Evolutionary conservation across 768 basidiomycete species (phyloP).

Genomic region (Hygrocybe coccinea): DNA sequence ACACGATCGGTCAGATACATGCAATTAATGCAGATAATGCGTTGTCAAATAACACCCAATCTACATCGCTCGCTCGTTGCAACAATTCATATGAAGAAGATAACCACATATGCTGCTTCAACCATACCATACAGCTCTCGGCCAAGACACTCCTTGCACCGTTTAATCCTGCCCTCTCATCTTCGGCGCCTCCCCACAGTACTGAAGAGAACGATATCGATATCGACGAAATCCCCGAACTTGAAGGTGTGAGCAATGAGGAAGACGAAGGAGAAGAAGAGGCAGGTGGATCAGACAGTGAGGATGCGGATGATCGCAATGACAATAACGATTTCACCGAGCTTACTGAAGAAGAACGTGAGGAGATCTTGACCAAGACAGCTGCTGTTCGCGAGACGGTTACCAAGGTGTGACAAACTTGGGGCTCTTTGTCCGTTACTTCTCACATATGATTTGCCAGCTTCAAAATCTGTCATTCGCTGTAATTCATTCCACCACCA

Average conservation of each 20-base stretch:
- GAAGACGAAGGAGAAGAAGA: constrained; percentile 8
- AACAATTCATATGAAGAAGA: neutral
- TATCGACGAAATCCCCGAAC: neutral
- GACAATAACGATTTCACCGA: constrained; percentile 7
- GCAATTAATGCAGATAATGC: constrained; percentile 1
- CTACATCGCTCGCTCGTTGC: neutral
- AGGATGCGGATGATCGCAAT: neutral
- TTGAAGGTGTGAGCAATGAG: neutral
- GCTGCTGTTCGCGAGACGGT: constrained; percentile 2
- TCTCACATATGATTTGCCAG: constrained; percentile 11
- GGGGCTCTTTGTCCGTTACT: neutral
- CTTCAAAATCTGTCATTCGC: constrained; percentile 19
- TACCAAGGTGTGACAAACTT: constrained; percentile 8
- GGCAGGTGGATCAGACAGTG: constrained; percentile 4
- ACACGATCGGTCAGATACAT: neutral
- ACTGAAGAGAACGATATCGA: neutral
- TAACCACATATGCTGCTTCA: constrained; percentile 1
- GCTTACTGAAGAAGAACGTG: constrained; percentile 2
- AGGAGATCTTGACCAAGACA: neutral
- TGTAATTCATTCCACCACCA: constrained; percentile 28
- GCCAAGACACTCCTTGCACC: constrained; percentile 21
- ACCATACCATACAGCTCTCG: constrained; percentile 1
- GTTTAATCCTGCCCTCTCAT: neutral
- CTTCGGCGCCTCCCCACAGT: neutral
- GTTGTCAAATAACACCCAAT: neutral